These are phyloP conservation scores for Macrophomina pseudophaseolina DNA, from an alignment of 2,329 filamentous ascomycete species.

Conservation along the genomic window DNA sequence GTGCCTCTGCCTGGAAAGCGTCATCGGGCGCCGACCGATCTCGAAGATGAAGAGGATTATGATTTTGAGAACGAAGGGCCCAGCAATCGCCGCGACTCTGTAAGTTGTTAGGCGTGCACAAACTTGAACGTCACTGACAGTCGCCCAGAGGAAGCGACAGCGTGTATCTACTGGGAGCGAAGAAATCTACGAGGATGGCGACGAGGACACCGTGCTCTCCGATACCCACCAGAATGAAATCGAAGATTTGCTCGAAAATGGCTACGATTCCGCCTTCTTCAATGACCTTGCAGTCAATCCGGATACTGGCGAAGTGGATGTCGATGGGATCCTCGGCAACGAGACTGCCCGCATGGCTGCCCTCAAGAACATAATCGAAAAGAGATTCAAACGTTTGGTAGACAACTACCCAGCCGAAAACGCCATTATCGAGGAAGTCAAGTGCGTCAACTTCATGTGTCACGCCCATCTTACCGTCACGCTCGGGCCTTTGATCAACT, in stretches of 20 bases:
- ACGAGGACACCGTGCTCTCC: neutral
- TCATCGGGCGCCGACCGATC: neutral
- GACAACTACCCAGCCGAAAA: conserved; percentile 76
- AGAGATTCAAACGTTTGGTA: conserved; percentile 31
- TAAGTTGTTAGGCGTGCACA: conserved; percentile 1
- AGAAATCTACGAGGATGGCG: neutral
- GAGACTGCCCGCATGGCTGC: neutral
- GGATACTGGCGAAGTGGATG: conserved; percentile 1
- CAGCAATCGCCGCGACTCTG: conserved; percentile 14
- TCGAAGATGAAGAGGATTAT: conserved; percentile 13
- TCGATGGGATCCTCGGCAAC: conserved; percentile 1
- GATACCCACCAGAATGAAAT: neutral
- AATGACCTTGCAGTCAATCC: neutral
- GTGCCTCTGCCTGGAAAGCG: conserved; percentile 21
- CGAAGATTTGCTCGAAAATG: neutral
- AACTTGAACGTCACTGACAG: neutral
- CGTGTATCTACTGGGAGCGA: neutral
- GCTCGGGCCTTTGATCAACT: conserved; percentile 95
- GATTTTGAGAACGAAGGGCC: neutral
- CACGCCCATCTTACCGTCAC: conserved; percentile 80
- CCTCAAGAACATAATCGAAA: neutral
- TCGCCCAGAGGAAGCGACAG: conserved; percentile 18
- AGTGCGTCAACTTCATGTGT: conserved; percentile 95
- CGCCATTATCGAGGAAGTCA: conserved; percentile 86
- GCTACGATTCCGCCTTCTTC: conserved; percentile 1